These are phyloP conservation scores for Tuber indicum DNA, from an alignment of 495 filamentous ascomycete species.

Conservation along the genomic window DNA sequence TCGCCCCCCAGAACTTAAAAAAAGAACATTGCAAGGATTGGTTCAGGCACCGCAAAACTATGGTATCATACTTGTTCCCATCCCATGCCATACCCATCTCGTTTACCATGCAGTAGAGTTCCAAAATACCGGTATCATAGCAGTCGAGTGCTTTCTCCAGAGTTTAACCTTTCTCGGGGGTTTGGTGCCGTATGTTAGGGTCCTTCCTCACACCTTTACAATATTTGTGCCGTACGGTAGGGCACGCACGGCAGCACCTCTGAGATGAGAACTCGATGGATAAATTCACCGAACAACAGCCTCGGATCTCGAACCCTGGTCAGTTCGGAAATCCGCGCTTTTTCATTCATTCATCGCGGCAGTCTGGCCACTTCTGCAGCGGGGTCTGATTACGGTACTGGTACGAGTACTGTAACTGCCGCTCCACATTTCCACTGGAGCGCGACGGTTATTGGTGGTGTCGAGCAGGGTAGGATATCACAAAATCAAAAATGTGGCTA, in stretches of 20 bases:
- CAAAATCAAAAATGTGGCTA: background rate
- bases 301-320: background rate
- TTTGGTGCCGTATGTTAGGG: background rate
- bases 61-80: background rate
- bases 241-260: background rate
- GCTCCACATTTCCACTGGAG: background rate
- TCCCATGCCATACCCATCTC: background rate
- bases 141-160: background rate
- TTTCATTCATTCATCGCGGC: background rate
- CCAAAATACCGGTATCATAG: background rate
- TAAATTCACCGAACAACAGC: background rate
- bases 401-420: background rate
- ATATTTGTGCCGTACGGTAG: background rate
- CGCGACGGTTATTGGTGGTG: background rate
- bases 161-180: background rate
- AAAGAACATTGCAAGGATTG: background rate
- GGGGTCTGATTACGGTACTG: background rate
- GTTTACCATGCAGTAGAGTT: background rate
- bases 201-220: background rate
- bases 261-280: background rate
- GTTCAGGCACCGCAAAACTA: background rate
- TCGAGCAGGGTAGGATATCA: background rate
- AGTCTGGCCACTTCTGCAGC: background rate
- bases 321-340: background rate
- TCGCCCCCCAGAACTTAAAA: background rate